Evolutionary conservation across 306 rosid genomes (phyloP).

Genomic region (Citrullus colocynthis): DNA sequence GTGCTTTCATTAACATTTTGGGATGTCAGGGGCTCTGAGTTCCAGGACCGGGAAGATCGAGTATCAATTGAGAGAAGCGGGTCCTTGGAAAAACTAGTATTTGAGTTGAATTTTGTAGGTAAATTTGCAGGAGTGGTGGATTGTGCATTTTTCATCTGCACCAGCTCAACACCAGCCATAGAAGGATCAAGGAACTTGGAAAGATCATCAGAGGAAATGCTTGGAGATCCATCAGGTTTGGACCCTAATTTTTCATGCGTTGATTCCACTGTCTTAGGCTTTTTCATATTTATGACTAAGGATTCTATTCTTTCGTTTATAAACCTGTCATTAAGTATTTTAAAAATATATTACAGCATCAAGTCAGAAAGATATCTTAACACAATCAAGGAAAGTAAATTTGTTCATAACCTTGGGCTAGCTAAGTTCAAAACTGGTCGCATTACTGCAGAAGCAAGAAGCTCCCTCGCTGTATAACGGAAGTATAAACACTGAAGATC

Average conservation of each 20-base stretch:
- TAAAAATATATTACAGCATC: constrained; percentile 16
- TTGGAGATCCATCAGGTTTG: constrained; percentile 37
- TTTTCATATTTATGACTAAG: constrained; percentile 51
- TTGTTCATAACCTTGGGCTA: constrained; percentile 55
- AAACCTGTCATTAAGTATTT: constrained; percentile 53
- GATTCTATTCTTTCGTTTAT: constrained; percentile 84
- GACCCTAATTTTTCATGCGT: constrained; percentile 30
- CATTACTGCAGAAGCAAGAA: constrained; percentile 91
- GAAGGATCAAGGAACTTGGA: constrained; percentile 64
- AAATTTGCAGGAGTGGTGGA: constrained; percentile 24
- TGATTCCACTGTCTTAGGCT: constrained; percentile 34
- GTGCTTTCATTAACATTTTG: constrained; percentile 33
- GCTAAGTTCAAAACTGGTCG: constrained; percentile 84
- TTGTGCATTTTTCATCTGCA: constrained; percentile 53
- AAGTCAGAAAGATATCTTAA: neutral
- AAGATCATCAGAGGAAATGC: constrained; percentile 47
- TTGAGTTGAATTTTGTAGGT: constrained; percentile 21
- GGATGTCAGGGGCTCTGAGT: constrained; percentile 34
- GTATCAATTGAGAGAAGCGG: constrained; percentile 74
- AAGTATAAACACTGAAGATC: constrained; percentile 84
- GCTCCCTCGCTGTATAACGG: constrained; percentile 75
- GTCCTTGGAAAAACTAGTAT: constrained; percentile 46
- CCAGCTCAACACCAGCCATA: constrained; percentile 82
- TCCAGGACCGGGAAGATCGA: constrained; percentile 67
- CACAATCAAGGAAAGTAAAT: constrained; percentile 13